A percentile compares a stretch with the other conserved stretches of the same genome.
phyloP scores from a whole-genome alignment of 2,329 filamentous ascomycete genomes.

The Periconia sp. region DNA sequence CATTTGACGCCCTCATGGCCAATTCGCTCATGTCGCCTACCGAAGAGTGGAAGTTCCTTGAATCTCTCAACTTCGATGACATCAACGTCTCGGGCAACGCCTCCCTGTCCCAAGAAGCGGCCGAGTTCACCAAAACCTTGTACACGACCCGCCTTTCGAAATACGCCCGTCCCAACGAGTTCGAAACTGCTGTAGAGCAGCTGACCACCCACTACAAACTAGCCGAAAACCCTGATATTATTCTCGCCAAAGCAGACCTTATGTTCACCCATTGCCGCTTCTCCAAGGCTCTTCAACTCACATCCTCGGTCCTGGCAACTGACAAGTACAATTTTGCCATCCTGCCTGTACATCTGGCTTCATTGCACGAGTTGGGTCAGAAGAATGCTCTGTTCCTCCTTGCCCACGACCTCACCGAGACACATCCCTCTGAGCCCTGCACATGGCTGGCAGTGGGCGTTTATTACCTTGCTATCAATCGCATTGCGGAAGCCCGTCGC shows the following conservation, averaged over 20 bases:
- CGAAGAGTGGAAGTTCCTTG: slow-evolving; percentile 87
- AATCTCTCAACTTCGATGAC: slow-evolving; percentile 86
- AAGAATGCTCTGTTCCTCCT: slow-evolving; percentile 90
- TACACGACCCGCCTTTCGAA: slow-evolving; percentile 96
- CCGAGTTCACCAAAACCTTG: slow-evolving; percentile 91
- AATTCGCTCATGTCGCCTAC: slow-evolving; percentile 88
- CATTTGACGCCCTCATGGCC: slow-evolving; percentile 96
- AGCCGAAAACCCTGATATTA: slow-evolving; percentile 80
- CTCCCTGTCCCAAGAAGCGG: slow-evolving; percentile 77
- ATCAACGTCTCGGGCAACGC: slow-evolving; percentile 68
- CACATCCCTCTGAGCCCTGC: slow-evolving; percentile 85
- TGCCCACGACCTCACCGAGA: slow-evolving; percentile 88
- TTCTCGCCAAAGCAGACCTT: slow-evolving; percentile 86
- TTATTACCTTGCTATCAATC: slow-evolving; percentile 88
- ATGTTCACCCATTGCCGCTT: slow-evolving; percentile 95
- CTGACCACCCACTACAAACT: slow-evolving; percentile 93
- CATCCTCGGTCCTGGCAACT: slow-evolving; percentile 75
- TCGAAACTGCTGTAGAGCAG: slow-evolving; percentile 83
- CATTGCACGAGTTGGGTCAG: slow-evolving; percentile 81
- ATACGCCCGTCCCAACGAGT: slow-evolving; percentile 82
- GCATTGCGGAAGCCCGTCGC: slow-evolving; percentile 87
- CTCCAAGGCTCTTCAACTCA: slow-evolving; percentile 80
- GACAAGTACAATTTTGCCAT: slow-evolving; percentile 89
- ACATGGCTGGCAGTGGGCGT: slow-evolving; percentile 93
- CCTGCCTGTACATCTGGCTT: slow-evolving; percentile 89